Percentiles rank a stretch among this genome's conserved stretches.
Conservation (phyloP, 768 basidiomycete species). For the Brasilioporus rufonigricans region DNA sequence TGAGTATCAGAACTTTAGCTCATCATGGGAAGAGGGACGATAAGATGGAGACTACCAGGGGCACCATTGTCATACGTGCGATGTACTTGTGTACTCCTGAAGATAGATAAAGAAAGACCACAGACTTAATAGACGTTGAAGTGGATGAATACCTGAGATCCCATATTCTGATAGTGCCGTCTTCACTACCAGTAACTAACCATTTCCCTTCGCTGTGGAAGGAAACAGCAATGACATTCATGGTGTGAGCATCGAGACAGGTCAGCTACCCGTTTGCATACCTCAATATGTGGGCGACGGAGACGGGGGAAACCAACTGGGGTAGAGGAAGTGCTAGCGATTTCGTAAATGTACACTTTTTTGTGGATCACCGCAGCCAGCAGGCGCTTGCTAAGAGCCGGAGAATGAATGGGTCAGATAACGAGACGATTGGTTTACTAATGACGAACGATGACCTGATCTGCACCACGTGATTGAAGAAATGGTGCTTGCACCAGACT, state of each 20-base stretch:
- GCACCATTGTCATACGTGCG: constrained; percentile 93
- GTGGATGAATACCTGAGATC: constrained; percentile 74
- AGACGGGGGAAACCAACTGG: constrained; percentile 37
- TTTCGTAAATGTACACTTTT: constrained; percentile 89
- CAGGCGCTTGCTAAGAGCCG: constrained; percentile 70
- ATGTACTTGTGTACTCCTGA: constrained; percentile 76
- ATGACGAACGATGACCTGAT: constrained; percentile 16
- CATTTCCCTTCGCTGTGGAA: constrained; percentile 98
- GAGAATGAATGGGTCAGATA: constrained; percentile 42
- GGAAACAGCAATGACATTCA: constrained; percentile 90
- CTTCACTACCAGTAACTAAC: constrained; percentile 97
- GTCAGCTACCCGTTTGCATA: constrained; percentile 53
- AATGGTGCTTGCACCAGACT: constrained; percentile 66
- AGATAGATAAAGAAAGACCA: constrained; percentile 17
- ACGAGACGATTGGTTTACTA: constrained; percentile 77
- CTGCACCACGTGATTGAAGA: constrained; percentile 14
- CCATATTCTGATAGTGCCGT: constrained; percentile 98
- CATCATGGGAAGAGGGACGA: not conserved
- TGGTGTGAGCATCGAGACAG: constrained; percentile 88
- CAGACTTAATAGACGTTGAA: constrained; percentile 5
- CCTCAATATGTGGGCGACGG: constrained; percentile 18
- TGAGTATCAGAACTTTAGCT: constrained; percentile 28
- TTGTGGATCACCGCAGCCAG: constrained; percentile 96
- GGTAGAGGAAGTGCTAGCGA: constrained; percentile 62
- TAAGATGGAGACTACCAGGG: constrained; percentile 55